phyloP scores from a whole-genome alignment of 352 stramenopile species.

The Phytopythium boreale region DNA sequence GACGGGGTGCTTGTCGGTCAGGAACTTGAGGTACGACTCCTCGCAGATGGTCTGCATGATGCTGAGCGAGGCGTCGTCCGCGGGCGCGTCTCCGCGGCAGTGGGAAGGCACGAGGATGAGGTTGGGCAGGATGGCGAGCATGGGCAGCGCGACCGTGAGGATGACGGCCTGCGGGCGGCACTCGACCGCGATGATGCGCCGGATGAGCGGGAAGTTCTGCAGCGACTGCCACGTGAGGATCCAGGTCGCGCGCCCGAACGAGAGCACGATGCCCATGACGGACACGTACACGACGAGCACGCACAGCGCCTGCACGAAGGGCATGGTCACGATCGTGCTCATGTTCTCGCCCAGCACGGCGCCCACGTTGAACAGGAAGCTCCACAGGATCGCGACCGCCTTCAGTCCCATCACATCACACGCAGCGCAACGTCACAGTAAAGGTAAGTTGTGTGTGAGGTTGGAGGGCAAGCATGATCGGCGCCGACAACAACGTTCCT shows the following conservation, averaged over 20 bases:
- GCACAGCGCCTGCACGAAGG: constrained; percentile 65
- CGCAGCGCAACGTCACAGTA: background rate
- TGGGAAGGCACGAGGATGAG: constrained; percentile 73
- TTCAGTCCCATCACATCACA: background rate
- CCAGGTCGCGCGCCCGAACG: constrained; percentile 81
- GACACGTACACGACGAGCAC: constrained; percentile 80
- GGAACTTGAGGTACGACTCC: constrained; percentile 81
- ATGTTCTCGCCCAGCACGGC: constrained; percentile 85
- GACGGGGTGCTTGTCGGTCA: constrained; percentile 77
- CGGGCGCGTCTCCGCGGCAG: constrained; percentile 25
- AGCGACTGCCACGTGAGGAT: constrained; percentile 88
- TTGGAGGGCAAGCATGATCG: too few species aligned
- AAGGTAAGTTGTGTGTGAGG: background rate
- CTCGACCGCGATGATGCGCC: constrained; percentile 77
- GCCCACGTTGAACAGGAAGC: constrained; percentile 81
- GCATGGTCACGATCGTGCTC: constrained; percentile 84
- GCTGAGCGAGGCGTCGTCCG: constrained; percentile 22
- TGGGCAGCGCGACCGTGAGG: constrained; percentile 64
- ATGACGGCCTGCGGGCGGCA: constrained; percentile 78
- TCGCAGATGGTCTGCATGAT: constrained; percentile 66
- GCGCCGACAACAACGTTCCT: background rate
- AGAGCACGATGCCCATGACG: constrained; percentile 82
- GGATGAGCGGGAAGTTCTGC: constrained; percentile 85
- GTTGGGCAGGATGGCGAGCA: constrained; percentile 69
- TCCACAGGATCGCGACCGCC: constrained; percentile 83